Base-by-base conservation (phyloP, 768 basidiomycete species). In the Clathrus columnatus region DNA sequence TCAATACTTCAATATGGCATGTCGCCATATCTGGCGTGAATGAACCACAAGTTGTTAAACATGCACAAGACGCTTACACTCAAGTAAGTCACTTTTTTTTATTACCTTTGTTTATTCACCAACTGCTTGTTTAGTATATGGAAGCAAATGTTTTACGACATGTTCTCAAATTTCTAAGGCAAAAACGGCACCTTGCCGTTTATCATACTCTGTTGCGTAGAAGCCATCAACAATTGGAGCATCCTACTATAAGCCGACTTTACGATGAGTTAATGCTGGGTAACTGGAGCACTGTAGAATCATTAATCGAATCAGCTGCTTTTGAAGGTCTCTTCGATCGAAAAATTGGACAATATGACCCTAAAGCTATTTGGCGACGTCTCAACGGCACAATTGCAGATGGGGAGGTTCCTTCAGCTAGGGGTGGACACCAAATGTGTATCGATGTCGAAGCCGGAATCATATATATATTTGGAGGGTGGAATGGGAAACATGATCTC, bases 371-470 rank as follows among this genome's bases (percentile, higher is more conserved):
- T 4, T 91, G 88, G 86, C 75, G 69, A 23, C 78, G 76, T 16
- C 68, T 88, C 1, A 69, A 68, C 32, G 84, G 78, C 20, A 74
- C 78, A n/a, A 79, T 84, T 59, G 73, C 79, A 1, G 80, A 84
- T 61, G 81, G 81, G 7, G 84, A 87, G 60, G 67, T 75, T 0
- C 88, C 89, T 5, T 73, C 76, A 23, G 72, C 79, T 45, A 80
- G 89, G 0, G 85, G 88, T 16, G 89, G 88, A 0, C 87, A 91
- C 59, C 83, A 85, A 20, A 87, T 88, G 85, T 88, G 85, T 61
- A 79, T 89, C 59, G 87, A 90, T 62, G 69, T 75, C 21, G 72
- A 75, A 7, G 74, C 79, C 36, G 78, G 79, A 5, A 67, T 77
- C 44, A 80, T 91, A 26, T 90, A 90, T 63, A 74, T 91, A 20